Evolutionary conservation across 768 basidiomycete species (phyloP).

Genomic region (Kwoniella sp.): DNA sequence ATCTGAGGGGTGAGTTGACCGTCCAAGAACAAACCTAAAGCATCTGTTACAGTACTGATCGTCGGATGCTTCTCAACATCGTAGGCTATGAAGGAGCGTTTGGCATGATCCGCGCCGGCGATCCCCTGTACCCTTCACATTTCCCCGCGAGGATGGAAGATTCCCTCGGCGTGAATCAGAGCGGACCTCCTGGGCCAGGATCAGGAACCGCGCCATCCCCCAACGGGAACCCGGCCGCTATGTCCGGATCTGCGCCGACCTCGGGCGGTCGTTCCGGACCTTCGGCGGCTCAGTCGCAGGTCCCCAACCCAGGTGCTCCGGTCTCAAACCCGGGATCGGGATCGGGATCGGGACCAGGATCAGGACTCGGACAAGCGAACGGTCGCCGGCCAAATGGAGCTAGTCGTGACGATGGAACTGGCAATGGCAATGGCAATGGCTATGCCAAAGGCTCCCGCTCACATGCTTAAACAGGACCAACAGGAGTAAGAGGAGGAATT

Average conservation of each 20-base stretch:
- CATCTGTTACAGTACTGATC: background rate
- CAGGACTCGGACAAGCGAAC: too few species aligned
- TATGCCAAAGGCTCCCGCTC: too few species aligned
- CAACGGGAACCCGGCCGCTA: background rate
- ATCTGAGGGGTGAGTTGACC: constrained; percentile 39
- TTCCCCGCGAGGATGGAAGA: constrained; percentile 40
- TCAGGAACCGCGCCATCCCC: background rate
- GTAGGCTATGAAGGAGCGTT: constrained; percentile 51
- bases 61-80: background rate
- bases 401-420: too few species aligned
- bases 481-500: too few species aligned
- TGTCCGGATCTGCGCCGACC: background rate
- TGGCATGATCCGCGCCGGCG: constrained; percentile 43
- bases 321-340: too few species aligned
- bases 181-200: constrained; percentile 6
- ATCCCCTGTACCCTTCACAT: constrained; percentile 38
- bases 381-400: too few species aligned
- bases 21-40: background rate
- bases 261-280: too few species aligned
- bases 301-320: too few species aligned
- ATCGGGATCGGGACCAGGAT: too few species aligned
- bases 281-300: too few species aligned
- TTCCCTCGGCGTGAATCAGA: constrained; percentile 31
- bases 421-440: too few species aligned
- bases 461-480: too few species aligned